These are phyloP conservation scores for Aethionema arabicum DNA, from an alignment of 345 rosid genomes.

Conservation along the genomic window DNA sequence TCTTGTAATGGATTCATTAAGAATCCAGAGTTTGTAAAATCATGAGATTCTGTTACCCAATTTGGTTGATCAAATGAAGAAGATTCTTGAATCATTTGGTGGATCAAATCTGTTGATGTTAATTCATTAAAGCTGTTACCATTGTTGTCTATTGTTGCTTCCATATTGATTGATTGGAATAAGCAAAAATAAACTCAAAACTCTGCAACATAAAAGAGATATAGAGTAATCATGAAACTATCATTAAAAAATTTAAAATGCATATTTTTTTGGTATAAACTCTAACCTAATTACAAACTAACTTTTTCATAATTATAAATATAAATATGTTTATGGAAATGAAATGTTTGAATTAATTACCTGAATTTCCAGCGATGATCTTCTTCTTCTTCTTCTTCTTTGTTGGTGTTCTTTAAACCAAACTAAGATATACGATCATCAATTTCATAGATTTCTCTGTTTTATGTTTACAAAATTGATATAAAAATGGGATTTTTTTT, in stretches of 20 bases:
- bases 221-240: not conserved
- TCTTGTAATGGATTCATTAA: conserved; percentile 32
- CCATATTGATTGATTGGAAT: conserved; percentile 41
- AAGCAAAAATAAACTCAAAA: conserved; percentile 49
- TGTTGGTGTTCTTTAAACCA: not conserved
- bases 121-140: not conserved
- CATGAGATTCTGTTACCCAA: conserved; percentile 29
- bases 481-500: not conserved
- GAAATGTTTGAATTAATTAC: conserved; percentile 19
- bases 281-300: conserved; percentile 35
- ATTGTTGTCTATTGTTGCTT: conserved; percentile 25
- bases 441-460: not conserved
- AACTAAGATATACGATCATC: not conserved
- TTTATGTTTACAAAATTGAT: conserved; percentile 4
- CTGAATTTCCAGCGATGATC: conserved; percentile 18
- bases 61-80: conserved; percentile 35
- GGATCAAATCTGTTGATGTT: conserved; percentile 35
- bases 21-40: conserved; percentile 33
- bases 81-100: conserved; percentile 38
- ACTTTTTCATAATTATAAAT: not conserved
- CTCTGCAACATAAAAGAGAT: conserved; percentile 29
- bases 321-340: not conserved
- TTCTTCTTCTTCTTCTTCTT: conserved; percentile 21
- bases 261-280: not conserved
- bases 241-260: not conserved